Base-by-base conservation (phyloP, 768 basidiomycete species). In the Dioszegia hungarica region DNA sequence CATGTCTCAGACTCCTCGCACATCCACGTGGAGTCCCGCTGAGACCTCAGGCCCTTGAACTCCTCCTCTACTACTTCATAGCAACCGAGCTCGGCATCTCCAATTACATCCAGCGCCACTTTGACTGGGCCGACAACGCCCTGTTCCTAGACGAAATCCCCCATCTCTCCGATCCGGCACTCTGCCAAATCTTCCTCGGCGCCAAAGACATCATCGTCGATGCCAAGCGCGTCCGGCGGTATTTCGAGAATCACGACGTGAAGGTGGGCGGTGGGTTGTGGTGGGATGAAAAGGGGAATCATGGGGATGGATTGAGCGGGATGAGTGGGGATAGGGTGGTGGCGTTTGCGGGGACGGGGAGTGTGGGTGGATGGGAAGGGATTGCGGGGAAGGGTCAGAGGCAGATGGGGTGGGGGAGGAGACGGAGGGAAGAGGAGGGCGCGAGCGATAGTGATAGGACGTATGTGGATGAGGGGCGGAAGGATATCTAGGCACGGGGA, bases 131-230 rank as follows among this genome's bases (percentile, higher is more conserved):
- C 36, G 83, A 87, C 11, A 95, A 95, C 70, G 85, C 88, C 10
- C 79, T 97, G 11, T 97, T 88, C 84, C 88, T 84, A 59, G 89
- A 92, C 75, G 88, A 93, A 66, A 90, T 94, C 43, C 88, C 89
- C 0, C 81, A 90, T 67, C 78, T 80, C 15, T 84, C 91, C 73
- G 81, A 85, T 1, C 62, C 78, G 8, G 34, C 11, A 6, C 17
- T 14, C 20, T 51, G 34, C 17, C 49, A 51, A 27, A 38, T 51
- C 22, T 79, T 93, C 60, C 79, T 95, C 17, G 89, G 90, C n/a
- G 89, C 86, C 1, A 81, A 84, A 59, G 92, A 95, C 63, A 80
- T 80, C 20, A 89, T 98, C 64, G 76, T 94, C 52, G 82, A 87
- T 66, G 81, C 89, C 15, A 73, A 88, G 85, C 84, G 89, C 10